Evolutionary conservation across 805 yeast species (phyloP).

Genomic region (Saccharomycopsis sp.): DNA sequence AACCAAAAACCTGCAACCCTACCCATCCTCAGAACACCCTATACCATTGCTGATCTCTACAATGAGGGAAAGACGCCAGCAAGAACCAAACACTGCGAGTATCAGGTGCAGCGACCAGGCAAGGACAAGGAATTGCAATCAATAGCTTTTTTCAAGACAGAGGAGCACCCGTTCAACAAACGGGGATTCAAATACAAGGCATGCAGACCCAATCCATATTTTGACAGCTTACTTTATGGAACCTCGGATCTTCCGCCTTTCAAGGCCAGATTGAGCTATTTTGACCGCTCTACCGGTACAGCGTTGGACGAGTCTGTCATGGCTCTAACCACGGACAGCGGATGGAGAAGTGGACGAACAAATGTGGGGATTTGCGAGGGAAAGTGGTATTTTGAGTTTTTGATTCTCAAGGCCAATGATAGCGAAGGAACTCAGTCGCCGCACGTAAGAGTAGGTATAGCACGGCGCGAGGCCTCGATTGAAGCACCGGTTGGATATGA

Average conservation of each 20-base stretch:
- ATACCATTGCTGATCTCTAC: slow-evolving; percentile 13
- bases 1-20: slow-evolving; percentile 6
- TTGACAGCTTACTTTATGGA: slow-evolving; percentile 53
- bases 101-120: not conserved
- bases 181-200: slow-evolving; percentile 77
- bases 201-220: slow-evolving; percentile 62
- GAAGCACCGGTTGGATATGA: slow-evolving; percentile 97
- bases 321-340: slow-evolving; percentile 51
- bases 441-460: slow-evolving; percentile 79
- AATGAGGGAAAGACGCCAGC: slow-evolving; percentile 7
- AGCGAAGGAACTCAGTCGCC: slow-evolving; percentile 27
- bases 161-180: slow-evolving; percentile 76
- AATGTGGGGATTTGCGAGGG: slow-evolving; percentile 78
- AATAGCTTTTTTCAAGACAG: slow-evolving; percentile 39
- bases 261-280: slow-evolving; percentile 47
- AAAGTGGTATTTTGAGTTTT: slow-evolving; percentile 69
- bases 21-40: slow-evolving; percentile 16
- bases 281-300: slow-evolving; percentile 64
- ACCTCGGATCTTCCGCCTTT: slow-evolving; percentile 72
- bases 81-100: not conserved
- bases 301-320: slow-evolving; percentile 33
- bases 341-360: slow-evolving; percentile 76
- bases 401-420: slow-evolving; percentile 40
- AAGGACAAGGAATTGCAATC: slow-evolving; percentile 1
- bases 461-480: slow-evolving; percentile 76